Base-by-base conservation (phyloP, 306 rosid genomes). In the Lotus japonicus region DNA sequence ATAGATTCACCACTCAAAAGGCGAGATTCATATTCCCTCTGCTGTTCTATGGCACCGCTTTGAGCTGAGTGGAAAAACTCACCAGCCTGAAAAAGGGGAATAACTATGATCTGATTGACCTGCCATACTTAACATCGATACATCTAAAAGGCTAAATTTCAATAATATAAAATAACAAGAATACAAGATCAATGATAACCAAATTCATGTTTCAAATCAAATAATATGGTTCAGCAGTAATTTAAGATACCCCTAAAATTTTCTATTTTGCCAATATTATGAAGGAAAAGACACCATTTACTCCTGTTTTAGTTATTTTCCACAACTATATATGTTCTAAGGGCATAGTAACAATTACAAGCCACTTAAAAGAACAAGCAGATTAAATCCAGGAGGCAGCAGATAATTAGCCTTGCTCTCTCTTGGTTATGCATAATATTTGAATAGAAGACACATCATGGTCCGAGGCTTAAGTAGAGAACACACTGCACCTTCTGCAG, bases 61-160 rank as follows among this genome's bases (percentile, higher is more conserved):
- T 72, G 89, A 84, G 88, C 92, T 61, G 81, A 18, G 60, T 67
- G 84, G 77, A 90, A 90, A 90, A 85, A 85, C 12, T 84, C 95
- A 19, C 88, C 91, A 66, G 91, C 89, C 96, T 90, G 84, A 59
- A 84, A 85, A 56, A 64, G 58, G 48, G 15, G 63, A 74, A 76
- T 11, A 58, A 58, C 50, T 26, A 23, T 42, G 63, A 7, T 45
- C 52, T 56, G 26, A 75, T 71, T 61, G 44, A 31, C 56, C 35
- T 28, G 52, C 28, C 51, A 41, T 18, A 62, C 54, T 28, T 61
- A 67, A 51, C 50, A 55, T 67, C 45, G 61, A 68, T 45, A 23
- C 43, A 76, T 63, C 61, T 10, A 51, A 43, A 19, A 21, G 53
- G 43, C 21, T 9, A 58, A 67, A 56, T 38, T 67, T 38, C 66